Evolutionary conservation across 1,284 basidiomycete species (phyloP).

Genomic region (Trichosporon inkin): DNA sequence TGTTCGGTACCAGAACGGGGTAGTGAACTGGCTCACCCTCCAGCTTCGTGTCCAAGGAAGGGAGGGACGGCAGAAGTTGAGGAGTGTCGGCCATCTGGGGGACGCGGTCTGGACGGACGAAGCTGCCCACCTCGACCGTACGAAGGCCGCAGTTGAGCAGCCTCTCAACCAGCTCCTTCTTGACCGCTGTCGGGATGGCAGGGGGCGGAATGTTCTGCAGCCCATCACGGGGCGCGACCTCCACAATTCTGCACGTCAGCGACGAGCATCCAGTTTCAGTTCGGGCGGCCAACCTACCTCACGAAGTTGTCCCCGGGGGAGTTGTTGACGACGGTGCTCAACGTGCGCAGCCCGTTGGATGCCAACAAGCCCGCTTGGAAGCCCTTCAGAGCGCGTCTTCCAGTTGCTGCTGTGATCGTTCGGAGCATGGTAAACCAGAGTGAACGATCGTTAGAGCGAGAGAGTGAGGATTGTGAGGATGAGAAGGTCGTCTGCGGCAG

Average conservation of each 20-base stretch:
- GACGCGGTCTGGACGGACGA: conserved; percentile 90
- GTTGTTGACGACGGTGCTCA: neutral
- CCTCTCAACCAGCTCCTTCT: conserved; percentile 74
- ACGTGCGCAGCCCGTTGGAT: neutral
- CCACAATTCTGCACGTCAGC: conserved; percentile 61
- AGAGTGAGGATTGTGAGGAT: neutral
- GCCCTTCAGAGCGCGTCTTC: neutral
- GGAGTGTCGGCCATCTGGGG: conserved; percentile 86
- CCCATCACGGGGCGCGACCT: conserved; percentile 88
- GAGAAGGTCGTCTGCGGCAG: neutral
- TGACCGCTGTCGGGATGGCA: conserved; percentile 67
- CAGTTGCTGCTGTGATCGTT: neutral
- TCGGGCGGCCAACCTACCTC: neutral
- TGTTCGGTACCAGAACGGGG: conserved; percentile 81
- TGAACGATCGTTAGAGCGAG: neutral
- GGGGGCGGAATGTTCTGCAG: conserved; percentile 79
- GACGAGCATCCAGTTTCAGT: neutral
- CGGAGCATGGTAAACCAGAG: neutral
- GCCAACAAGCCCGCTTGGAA: neutral
- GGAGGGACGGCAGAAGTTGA: conserved; percentile 49
- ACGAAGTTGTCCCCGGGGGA: conserved; percentile 12
- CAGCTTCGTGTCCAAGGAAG: conserved; percentile 33
- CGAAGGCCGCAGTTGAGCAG: conserved; percentile 67
- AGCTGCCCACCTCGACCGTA: conserved; percentile 82
- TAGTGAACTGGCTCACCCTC: conserved; percentile 60